phyloP scores from a whole-genome alignment of 805 yeast species.

The Yueomyces sinensis region DNA sequence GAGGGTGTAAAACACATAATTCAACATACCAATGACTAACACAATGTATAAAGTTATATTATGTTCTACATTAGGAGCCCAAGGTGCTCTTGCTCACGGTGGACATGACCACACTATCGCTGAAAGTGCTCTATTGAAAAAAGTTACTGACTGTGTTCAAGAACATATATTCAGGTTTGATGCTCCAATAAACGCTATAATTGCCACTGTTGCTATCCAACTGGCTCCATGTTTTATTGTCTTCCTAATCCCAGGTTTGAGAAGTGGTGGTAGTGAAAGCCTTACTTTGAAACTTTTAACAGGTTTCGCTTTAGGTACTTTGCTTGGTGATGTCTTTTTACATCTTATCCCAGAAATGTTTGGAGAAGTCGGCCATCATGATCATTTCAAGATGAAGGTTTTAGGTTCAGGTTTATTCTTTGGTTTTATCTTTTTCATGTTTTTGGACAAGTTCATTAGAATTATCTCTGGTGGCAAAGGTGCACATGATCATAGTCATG shows the following conservation, averaged over 20 bases:
- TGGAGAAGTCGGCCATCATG: conserved; percentile 33
- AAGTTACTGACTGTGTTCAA: conserved; percentile 2
- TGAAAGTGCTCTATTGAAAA: neutral
- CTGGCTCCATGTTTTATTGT: conserved; percentile 50
- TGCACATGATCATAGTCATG: conserved; percentile 11
- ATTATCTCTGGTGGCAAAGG: conserved; percentile 19
- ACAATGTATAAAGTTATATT: no score
- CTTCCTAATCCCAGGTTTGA: conserved; percentile 40
- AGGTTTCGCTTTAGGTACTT: conserved; percentile 64
- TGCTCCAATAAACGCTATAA: conserved; percentile 46
- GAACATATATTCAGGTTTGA: conserved; percentile 11
- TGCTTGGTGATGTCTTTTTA: conserved; percentile 61
- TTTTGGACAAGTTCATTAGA: conserved; percentile 49
- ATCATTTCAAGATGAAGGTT: conserved; percentile 23
- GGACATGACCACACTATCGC: neutral
- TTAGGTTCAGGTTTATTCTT: conserved; percentile 43
- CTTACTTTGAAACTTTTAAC: conserved; percentile 37
- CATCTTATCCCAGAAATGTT: conserved; percentile 63
- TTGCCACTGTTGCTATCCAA: conserved; percentile 52
- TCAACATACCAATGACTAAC: no score
- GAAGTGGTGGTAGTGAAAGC: conserved; percentile 3
- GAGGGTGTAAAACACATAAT: no score
- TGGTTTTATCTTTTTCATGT: conserved; percentile 48
- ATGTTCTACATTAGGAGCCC: no score
- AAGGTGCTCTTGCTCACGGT: neutral